Base-by-base conservation (phyloP, 345 rosid species). In the Eucalyptus microcorys region DNA sequence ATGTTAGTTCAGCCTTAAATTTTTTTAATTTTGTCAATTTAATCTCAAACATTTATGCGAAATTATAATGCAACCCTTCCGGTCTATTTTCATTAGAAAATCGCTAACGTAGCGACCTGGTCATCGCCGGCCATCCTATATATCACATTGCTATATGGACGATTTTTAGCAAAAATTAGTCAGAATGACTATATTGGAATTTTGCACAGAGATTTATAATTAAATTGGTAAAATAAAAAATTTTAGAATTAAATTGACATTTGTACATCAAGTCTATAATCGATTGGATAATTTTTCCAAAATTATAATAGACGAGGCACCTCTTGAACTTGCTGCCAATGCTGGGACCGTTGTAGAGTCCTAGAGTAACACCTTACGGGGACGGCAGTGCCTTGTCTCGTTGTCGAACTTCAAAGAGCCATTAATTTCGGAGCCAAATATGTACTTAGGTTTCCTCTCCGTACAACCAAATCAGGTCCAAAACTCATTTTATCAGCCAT, bases 101-200 rank as follows among this genome's bases (percentile, higher is more conserved):
- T 21, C 5, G 2, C 40, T 37, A 10, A 10, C 14, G 0, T 19
- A 24, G 1, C 0, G 3, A 3, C 19, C 2, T 6, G 0, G 1
- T 71, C 8, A 19, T 37, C 2, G 0, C 0, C 8, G 3, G 1
- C 1, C 14, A 6, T 37, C 26, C 4, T 37, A 37, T 11, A 5
- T 76, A 42, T 21, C 5, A 76, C 8, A 37, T 12, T 1, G 7
- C 2, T 1, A 9, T 5, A 4, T 34, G 1, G 0, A 9, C 6
- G 2, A 34, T 68, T 32, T 71, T 12, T 21, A 19, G 1, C 1
- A 1, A 68, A 68, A 34, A 16, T 5, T 34, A 3, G 2, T 10
- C 0, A 21, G 5, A 17, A 8, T 17, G 7, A 68, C 8, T 32
- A 68, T 3, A 34, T 16, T 68, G 5, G 1, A 32, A 32, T 37